phyloP scores from a whole-genome alignment of 495 filamentous ascomycete genomes.

The Amphirosellinia nigrospora region DNA sequence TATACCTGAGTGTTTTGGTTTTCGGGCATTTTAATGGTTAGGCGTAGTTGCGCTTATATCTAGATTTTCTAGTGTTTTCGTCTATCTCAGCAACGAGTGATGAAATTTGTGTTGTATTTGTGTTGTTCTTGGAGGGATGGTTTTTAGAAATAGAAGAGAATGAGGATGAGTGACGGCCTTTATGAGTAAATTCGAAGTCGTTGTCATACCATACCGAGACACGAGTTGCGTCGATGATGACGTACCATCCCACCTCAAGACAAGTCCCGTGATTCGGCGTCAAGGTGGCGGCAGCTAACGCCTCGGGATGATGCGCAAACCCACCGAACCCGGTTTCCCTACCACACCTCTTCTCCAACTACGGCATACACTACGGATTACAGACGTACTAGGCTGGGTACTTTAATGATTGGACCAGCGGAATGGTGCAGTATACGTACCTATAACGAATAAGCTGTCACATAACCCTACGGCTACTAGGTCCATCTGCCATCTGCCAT shows the following conservation, averaged over 20 bases:
- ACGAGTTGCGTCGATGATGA: constrained; percentile 34
- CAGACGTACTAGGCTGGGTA: neutral
- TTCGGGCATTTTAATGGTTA: constrained; percentile 35
- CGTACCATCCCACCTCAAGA: constrained; percentile 32
- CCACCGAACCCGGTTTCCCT: constrained; percentile 33
- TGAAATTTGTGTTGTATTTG: neutral
- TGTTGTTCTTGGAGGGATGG: neutral
- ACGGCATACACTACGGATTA: neutral
- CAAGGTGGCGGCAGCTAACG: constrained; percentile 32
- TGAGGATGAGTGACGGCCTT: neutral
- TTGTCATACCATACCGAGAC: constrained; percentile 16
- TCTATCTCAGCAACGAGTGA: neutral
- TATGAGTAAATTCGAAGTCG: constrained; percentile 7
- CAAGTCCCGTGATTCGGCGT: constrained; percentile 42
- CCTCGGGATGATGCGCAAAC: constrained; percentile 29
- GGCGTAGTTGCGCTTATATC: constrained; percentile 12
- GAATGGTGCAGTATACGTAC: neutral
- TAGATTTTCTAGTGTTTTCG: constrained; percentile 9
- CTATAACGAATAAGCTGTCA: neutral
- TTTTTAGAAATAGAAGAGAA: neutral
- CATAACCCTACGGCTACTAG: neutral
- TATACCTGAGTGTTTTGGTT: constrained; percentile 35
- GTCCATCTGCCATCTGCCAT: neutral
- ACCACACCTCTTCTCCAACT: neutral
- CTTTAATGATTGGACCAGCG: neutral